A percentile compares a stretch with the other conserved stretches of the same genome.
phyloP scores from a whole-genome alignment of 768 basidiomycete species.

The Gymnopilus junonius region DNA sequence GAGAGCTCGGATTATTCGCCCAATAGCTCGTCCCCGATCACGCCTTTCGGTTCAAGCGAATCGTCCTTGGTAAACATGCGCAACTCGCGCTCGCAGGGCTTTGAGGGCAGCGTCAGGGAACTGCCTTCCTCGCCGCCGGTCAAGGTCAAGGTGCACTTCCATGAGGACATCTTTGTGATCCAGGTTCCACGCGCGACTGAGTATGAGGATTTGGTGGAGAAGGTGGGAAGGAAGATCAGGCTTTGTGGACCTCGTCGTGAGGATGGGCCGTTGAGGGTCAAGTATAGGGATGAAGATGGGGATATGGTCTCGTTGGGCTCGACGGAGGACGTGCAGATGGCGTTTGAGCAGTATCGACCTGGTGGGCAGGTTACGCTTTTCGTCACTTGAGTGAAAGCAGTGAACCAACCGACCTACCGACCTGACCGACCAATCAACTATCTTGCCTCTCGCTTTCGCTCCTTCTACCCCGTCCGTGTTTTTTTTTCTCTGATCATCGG shows the following conservation, averaged over 20 bases:
- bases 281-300: slow-evolving; percentile 92
- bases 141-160: slow-evolving; percentile 93
- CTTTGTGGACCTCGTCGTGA: slow-evolving; percentile 84
- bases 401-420: neutral
- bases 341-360: slow-evolving; percentile 82
- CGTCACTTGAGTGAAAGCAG: slow-evolving; percentile 57
- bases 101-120: slow-evolving; percentile 36
- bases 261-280: slow-evolving; percentile 82
- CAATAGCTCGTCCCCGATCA: slow-evolving; percentile 84
- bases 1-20: slow-evolving; percentile 87
- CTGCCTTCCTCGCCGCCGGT: slow-evolving; percentile 48
- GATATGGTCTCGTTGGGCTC: slow-evolving; percentile 88
- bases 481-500: slow-evolving; percentile 8
- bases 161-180: slow-evolving; percentile 95
- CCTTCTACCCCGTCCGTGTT: slow-evolving; percentile 6
- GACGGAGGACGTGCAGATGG: slow-evolving; percentile 94
- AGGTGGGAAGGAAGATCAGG: slow-evolving; percentile 91
- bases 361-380: slow-evolving; percentile 83
- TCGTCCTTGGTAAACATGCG: slow-evolving; percentile 69
- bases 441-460: neutral
- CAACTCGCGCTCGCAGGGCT: slow-evolving; percentile 57
- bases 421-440: neutral
- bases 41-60: slow-evolving; percentile 90
- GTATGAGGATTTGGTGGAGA: slow-evolving; percentile 84
- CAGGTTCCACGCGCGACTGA: slow-evolving; percentile 82